These are phyloP conservation scores for Trichosporon sp. DNA, from an alignment of 1,284 basidiomycete genomes.

Conservation along the genomic window DNA sequence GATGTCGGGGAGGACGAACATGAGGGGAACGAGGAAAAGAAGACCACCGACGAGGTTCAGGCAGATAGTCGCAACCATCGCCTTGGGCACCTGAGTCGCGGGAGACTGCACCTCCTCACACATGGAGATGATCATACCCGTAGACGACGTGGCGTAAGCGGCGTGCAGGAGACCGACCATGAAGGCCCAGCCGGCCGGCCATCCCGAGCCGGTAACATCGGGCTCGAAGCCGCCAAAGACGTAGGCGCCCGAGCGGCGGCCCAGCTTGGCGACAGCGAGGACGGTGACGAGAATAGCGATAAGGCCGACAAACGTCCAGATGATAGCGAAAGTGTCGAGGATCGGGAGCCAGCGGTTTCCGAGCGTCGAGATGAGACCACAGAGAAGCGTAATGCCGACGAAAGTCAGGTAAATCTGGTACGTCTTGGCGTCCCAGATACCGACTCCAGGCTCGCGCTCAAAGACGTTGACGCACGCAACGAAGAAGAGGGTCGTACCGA, in stretches of 20 bases:
- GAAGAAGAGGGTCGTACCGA: constrained; percentile 36
- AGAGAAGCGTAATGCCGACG: constrained; percentile 15
- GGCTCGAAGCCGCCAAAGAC: constrained; percentile 26
- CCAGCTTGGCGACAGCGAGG: constrained; percentile 40
- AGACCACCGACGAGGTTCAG: constrained; percentile 31
- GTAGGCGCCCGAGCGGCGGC: constrained; percentile 31
- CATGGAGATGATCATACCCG: constrained; percentile 45
- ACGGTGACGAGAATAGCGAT: constrained; percentile 30
- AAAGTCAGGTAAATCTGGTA: constrained; percentile 22
- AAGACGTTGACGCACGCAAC: constrained; percentile 26
- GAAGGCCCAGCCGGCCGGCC: constrained; percentile 21
- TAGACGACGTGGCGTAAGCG: constrained; percentile 36
- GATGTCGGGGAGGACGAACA: constrained; percentile 49
- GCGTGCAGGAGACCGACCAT: constrained; percentile 41
- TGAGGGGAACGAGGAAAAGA: constrained; percentile 46
- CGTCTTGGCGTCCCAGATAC: constrained; percentile 15
- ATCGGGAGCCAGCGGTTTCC: constrained; percentile 38
- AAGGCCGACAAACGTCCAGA: constrained; percentile 26
- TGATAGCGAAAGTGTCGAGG: constrained; percentile 33
- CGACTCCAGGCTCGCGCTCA: constrained; percentile 13
- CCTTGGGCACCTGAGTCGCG: constrained; percentile 40
- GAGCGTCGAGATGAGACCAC: constrained; percentile 24
- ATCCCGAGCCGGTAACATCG: constrained; percentile 9
- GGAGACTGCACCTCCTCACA: constrained; percentile 45
- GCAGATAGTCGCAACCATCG: constrained; percentile 27